A percentile compares a stretch with the other conserved stretches of the same genome.
Conservation (phyloP, 306 rosid species). For the Abrus precatorius region DNA sequence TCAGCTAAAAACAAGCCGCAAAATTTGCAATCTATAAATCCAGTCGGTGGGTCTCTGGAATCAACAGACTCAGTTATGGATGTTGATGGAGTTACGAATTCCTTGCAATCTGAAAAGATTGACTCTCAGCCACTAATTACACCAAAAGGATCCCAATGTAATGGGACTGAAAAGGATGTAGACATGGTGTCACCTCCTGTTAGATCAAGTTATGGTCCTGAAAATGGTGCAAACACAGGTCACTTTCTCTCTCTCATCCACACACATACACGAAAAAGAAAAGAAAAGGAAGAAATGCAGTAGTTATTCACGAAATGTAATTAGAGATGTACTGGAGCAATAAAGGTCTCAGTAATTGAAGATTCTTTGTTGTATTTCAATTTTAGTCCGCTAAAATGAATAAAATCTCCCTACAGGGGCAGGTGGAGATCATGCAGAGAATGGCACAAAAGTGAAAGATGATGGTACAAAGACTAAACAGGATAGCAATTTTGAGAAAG, state of each 20-base stretch:
- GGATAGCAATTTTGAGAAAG: conserved; percentile 61
- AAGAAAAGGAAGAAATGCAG: not conserved
- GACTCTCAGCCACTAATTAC: conserved; percentile 45
- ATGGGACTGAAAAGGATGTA: conserved; percentile 50
- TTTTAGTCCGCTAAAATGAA: conserved; percentile 27
- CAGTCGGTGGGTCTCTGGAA: conserved; percentile 53
- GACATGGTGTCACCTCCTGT: conserved; percentile 55
- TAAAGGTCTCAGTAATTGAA: conserved; percentile 30
- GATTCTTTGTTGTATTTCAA: not conserved
- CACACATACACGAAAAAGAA: not conserved
- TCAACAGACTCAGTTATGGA: conserved; percentile 54
- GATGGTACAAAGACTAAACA: conserved; percentile 47
- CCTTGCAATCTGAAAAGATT: conserved; percentile 51
- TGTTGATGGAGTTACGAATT: conserved; percentile 58
- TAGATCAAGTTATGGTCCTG: conserved; percentile 52
- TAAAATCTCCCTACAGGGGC: conserved; percentile 41
- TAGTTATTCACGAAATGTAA: conserved; percentile 36
- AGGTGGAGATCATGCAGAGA: conserved; percentile 64
- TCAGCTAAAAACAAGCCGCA: conserved; percentile 44
- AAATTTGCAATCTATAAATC: conserved; percentile 39
- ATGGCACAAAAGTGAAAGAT: conserved; percentile 53
- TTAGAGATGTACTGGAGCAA: conserved; percentile 15
- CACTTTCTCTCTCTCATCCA: conserved; percentile 35
- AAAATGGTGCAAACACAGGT: conserved; percentile 59
- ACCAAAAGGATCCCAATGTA: conserved; percentile 47